Base-by-base conservation (phyloP, 306 rosid species). In the Quercus glauca region DNA sequence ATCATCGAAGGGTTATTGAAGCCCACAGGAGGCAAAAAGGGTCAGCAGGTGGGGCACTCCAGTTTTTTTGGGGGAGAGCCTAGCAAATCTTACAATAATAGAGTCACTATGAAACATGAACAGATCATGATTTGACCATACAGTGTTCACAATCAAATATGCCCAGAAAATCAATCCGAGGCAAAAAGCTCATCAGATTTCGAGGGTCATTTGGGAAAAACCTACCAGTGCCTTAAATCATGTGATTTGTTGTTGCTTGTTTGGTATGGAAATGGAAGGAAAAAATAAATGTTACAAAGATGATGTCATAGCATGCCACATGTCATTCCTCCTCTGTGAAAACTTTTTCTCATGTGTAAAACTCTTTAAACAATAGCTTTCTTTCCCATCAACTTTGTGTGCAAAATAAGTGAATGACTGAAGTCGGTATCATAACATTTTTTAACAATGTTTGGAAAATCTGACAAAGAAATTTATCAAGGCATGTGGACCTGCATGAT, bases 1-100 rank as follows among this genome's bases (percentile, higher is more conserved):
- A 86, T 92, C 94, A 90, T 87, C 93, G 78, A 85, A 82, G 91
- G 83, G 85, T 86, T 89, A 90, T 88, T 90, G 89, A 90, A 92
- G 88, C 91, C 91, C 88, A 87, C 94, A 82, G 81, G 87, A 74
- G 88, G 88, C 87, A 75, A 86, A 87, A 86, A 85, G 85, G 80
- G 88, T 85, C 85, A 83, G 87, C 91, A 82, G 65, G 93, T 90
- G 89, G 97, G 89, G 74, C 92, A 82, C 52, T 60, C 73, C 75
- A 76, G 63, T 73, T 53, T 56, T 55, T 53, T 67, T 41, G 55
- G 73, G 88, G 28, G 77, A 80, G 78, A 75, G 81, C 72, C 75
- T 79, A 26, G 58, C 71, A 81, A 88, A 78, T 83, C 80, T 76
- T 75, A 76, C 91, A 89, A 90, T 90, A 90, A 94, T 94, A 56